These are phyloP conservation scores for Aspergillus luchuensis DNA, from an alignment of 2,329 filamentous ascomycete species.

Conservation along the genomic window DNA sequence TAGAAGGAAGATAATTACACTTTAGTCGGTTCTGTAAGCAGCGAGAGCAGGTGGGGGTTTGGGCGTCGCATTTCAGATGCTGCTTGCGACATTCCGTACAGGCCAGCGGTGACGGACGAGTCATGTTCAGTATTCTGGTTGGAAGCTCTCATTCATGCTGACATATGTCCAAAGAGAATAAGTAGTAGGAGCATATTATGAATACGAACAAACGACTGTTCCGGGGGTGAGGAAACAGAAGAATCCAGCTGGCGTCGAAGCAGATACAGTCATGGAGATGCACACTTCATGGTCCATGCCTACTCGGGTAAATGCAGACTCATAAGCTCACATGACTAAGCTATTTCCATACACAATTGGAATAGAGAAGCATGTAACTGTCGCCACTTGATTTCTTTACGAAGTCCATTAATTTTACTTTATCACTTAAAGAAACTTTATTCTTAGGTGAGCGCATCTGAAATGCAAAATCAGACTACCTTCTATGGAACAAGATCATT, in stretches of 20 bases:
- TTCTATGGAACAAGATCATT: no score
- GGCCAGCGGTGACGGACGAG: slow-evolving; percentile 39
- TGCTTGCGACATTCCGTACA: slow-evolving; percentile 54
- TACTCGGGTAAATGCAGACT: background rate
- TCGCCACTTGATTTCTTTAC: no score
- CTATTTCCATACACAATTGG: background rate
- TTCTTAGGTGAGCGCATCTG: no score
- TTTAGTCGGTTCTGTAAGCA: slow-evolving; percentile 60
- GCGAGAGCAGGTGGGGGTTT: slow-evolving; percentile 64
- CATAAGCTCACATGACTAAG: background rate
- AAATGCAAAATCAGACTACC: no score
- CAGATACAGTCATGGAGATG: no score
- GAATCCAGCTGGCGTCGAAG: no score
- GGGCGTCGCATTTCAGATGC: slow-evolving; percentile 74
- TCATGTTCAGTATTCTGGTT: slow-evolving; percentile 1
- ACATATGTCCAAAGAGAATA: background rate
- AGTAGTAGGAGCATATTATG: background rate
- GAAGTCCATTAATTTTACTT: no score
- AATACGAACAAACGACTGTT: background rate
- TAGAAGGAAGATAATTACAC: slow-evolving; percentile 72
- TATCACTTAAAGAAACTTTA: no score
- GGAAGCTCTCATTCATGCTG: background rate
- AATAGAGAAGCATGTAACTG: no score
- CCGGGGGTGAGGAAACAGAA: background rate
- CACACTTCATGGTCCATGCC: no score